These are phyloP conservation scores for Melaleuca alternifolia DNA, from an alignment of 345 rosid genomes.

Conservation along the genomic window DNA sequence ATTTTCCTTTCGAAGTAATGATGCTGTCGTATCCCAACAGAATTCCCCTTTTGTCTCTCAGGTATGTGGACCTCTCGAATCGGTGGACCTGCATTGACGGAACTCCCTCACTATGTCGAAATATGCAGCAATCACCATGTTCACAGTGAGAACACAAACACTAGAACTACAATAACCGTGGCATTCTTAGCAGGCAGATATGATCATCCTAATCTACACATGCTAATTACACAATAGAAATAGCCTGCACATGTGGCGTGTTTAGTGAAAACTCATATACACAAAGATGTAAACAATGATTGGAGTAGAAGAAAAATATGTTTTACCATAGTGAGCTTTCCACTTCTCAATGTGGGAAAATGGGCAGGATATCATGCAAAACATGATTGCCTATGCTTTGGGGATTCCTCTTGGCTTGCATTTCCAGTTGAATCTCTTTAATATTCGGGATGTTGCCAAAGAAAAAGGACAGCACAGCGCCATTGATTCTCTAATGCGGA, in stretches of 20 bases:
- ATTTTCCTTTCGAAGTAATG: neutral
- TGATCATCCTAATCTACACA: neutral
- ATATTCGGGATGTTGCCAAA: slow-evolving; percentile 2
- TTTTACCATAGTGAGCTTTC: neutral
- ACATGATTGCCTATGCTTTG: neutral
- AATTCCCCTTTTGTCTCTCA: neutral
- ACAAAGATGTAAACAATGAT: neutral
- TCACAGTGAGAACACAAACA: neutral
- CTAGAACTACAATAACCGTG: neutral
- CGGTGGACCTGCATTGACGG: neutral
- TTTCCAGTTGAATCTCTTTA: neutral
- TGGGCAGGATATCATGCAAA: neutral
- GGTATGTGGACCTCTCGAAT: neutral
- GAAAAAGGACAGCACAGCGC: slow-evolving; percentile 2
- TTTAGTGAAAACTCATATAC: neutral
- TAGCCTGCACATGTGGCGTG: neutral
- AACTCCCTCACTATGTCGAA: slow-evolving; percentile 1
- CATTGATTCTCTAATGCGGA: neutral
- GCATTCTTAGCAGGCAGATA: neutral
- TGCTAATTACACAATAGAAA: neutral
- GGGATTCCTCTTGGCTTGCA: neutral
- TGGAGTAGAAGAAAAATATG: neutral
- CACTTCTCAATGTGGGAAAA: neutral
- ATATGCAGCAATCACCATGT: neutral
- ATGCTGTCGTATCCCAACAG: neutral